Percentiles rank a stretch among this genome's conserved stretches.
These are phyloP conservation scores for Aureobasidium sp. DNA, from an alignment of 2,329 filamentous ascomycete genomes.

Conservation along the genomic window DNA sequence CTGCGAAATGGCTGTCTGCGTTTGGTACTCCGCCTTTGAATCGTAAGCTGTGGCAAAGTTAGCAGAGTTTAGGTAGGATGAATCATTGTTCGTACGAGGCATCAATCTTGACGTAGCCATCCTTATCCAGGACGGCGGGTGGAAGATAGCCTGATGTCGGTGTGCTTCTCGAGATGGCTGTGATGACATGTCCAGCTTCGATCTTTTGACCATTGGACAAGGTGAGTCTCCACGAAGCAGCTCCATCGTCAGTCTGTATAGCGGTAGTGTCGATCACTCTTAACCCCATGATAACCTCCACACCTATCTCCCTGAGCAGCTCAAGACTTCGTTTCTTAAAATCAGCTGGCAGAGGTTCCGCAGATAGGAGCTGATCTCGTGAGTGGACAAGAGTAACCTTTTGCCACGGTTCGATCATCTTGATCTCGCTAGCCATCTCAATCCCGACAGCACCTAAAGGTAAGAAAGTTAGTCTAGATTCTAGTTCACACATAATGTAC, in stretches of 20 bases:
- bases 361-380: conserved; percentile 60
- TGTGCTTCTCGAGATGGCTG: conserved; percentile 58
- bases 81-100: conserved; percentile 11
- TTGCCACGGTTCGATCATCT: conserved; percentile 56
- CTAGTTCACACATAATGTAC: neutral
- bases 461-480: neutral
- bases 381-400: conserved; percentile 72
- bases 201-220: conserved; percentile 57
- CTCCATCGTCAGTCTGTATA: conserved; percentile 34
- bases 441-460: conserved; percentile 63
- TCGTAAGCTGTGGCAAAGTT: conserved; percentile 39
- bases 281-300: conserved; percentile 58
- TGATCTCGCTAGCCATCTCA: conserved; percentile 75
- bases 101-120: conserved; percentile 59
- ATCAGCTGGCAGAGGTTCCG: conserved; percentile 63
- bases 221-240: conserved; percentile 38
- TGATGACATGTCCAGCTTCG: conserved; percentile 58
- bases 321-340: conserved; percentile 57
- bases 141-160: conserved; percentile 61
- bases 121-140: conserved; percentile 48
- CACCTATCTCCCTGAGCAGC: conserved; percentile 54
- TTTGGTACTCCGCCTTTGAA: conserved; percentile 52
- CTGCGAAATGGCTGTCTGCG: conserved; percentile 55
- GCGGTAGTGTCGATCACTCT: conserved; percentile 42
- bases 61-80: neutral